phyloP scores from a whole-genome alignment of 2,329 filamentous ascomycete species.

The Hypoxylon sp. region DNA sequence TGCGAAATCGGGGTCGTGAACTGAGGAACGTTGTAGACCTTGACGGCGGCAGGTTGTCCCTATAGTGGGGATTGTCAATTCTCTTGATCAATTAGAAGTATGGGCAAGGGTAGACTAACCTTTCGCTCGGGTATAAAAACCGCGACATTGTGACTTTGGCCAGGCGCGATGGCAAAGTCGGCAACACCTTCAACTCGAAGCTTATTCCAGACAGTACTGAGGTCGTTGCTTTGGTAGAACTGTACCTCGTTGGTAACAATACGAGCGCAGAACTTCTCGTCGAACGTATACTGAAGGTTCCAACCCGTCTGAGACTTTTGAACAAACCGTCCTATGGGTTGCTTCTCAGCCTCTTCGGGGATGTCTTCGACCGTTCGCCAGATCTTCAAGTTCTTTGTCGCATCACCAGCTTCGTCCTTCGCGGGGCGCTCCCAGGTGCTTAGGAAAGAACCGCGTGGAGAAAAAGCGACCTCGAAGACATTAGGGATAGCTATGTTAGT shows the following conservation, averaged over 20 bases:
- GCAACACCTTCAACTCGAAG: conserved; percentile 90
- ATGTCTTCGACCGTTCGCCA: conserved; percentile 86
- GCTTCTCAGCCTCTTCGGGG: conserved; percentile 73
- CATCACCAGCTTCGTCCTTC: conserved; percentile 94
- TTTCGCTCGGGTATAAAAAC: conserved; percentile 97
- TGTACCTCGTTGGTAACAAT: conserved; percentile 97
- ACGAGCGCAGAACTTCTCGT: conserved; percentile 94
- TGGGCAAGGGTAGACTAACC: conserved; percentile 64
- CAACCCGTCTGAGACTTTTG: conserved; percentile 96
- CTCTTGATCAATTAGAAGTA: background rate
- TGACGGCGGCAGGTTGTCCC: conserved; percentile 94
- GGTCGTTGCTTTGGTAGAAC: conserved; percentile 91
- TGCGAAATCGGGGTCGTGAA: conserved; percentile 89
- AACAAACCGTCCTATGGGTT: conserved; percentile 89
- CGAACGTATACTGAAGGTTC: conserved; percentile 96
- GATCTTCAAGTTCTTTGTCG: conserved; percentile 96
- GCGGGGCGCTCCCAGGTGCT: conserved; percentile 96
- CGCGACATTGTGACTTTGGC: conserved; percentile 90
- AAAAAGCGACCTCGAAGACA: conserved; percentile 96
- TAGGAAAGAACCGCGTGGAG: conserved; percentile 89
- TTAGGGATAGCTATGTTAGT: conserved; percentile 83
- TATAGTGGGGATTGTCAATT: conserved; percentile 57
- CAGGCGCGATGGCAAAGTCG: conserved; percentile 91
- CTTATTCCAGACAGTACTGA: conserved; percentile 94
- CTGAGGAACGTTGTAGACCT: conserved; percentile 92